phyloP scores from a whole-genome alignment of 2,329 filamentous ascomycete genomes.

The Diaporthe batatas region DNA sequence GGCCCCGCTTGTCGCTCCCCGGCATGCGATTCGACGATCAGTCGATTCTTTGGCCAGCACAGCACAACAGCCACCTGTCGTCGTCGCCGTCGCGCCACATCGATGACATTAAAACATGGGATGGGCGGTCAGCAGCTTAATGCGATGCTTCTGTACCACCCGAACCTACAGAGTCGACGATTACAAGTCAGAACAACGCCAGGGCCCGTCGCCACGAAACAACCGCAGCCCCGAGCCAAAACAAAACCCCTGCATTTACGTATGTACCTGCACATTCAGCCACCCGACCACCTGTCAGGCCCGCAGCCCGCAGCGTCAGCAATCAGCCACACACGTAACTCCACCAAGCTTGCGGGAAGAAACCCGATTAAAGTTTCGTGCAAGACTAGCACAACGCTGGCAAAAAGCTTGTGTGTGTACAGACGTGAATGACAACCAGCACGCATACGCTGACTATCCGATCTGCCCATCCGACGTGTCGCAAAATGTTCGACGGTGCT shows the following conservation, averaged over 20 bases:
- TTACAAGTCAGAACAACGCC: no score
- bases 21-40: neutral
- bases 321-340: constrained; percentile 16
- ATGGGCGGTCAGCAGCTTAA: no score
- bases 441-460: constrained; percentile 12
- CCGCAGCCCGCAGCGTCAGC: constrained; percentile 31
- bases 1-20: no score
- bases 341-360: neutral
- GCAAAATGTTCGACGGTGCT: constrained; percentile 4
- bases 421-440: neutral
- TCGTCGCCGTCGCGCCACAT: neutral
- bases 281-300: constrained; percentile 29
- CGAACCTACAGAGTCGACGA: no score
- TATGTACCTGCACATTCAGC: constrained; percentile 5
- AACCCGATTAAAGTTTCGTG: neutral
- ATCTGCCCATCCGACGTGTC: neutral
- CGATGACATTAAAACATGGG: neutral
- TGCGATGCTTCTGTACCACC: no score
- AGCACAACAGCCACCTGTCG: neutral
- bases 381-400: neutral
- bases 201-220: neutral
- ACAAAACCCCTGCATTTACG: neutral
- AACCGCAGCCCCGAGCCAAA: neutral
- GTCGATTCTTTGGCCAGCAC: neutral
- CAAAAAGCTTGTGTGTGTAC: no score